Evolutionary conservation across 257 asterid genomes (phyloP).

Genomic region (Solanum microdontum): DNA sequence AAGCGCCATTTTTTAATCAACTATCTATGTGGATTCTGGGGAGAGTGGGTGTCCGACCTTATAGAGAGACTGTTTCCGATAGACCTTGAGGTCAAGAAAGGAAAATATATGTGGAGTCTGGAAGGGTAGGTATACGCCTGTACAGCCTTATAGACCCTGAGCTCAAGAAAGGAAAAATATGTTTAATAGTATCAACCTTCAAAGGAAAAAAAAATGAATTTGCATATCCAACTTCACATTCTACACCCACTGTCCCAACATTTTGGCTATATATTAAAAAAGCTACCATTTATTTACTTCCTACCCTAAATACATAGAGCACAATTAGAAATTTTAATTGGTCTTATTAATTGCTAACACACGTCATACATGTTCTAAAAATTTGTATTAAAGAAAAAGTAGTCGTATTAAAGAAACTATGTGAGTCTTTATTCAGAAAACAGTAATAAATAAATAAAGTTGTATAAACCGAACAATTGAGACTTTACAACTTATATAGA

Average conservation of each 20-base stretch:
- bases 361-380: neutral
- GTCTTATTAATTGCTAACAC: neutral
- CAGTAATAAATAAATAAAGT: neutral
- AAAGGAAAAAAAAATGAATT: neutral
- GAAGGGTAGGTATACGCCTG: too few relatives aligned
- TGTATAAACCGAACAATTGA: neutral
- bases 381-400: neutral
- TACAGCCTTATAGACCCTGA: too few relatives aligned
- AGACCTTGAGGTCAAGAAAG: neutral
- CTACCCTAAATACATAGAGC: neutral
- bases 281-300: neutral
- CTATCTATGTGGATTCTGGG: neutral
- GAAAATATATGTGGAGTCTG: neutral
- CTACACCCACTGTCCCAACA: neutral
- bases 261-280: neutral
- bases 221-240: neutral
- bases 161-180: neutral
- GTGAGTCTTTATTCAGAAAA: neutral
- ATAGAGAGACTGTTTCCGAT: accelerated
- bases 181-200: neutral
- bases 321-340: neutral
- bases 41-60: neutral
- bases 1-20: neutral
- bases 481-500: neutral
- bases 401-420: neutral